Evolutionary conservation across 108 stramenopile genomes (phyloP).

Genomic region (Schizochytrium sp.): DNA sequence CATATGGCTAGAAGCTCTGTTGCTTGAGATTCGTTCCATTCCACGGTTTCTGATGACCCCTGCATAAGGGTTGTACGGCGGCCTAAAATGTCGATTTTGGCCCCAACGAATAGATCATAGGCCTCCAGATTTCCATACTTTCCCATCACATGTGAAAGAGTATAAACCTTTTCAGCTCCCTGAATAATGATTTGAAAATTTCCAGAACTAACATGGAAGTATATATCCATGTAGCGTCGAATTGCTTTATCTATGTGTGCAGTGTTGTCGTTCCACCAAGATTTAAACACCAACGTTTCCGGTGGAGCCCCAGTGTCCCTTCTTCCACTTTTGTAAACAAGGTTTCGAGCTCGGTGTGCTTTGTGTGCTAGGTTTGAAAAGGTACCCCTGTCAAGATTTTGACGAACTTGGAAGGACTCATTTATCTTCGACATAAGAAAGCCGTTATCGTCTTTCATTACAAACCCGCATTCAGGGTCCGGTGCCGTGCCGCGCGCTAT

Average conservation of each 20-base stretch:
- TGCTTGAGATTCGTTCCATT: background rate
- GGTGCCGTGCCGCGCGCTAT: background rate
- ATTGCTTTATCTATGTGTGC: background rate
- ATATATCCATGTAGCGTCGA: constrained; percentile 23
- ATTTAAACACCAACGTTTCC: background rate
- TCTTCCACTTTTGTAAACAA: background rate
- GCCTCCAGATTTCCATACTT: background rate
- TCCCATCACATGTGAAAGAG: constrained; percentile 9
- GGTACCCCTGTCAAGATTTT: constrained; percentile 13
- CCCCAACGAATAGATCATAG: constrained; percentile 50
- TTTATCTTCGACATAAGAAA: background rate
- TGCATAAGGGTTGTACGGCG: constrained; percentile 48
- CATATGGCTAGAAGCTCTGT: background rate
- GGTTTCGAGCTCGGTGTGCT: background rate
- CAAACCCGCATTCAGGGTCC: background rate
- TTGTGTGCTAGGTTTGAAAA: background rate
- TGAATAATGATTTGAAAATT: constrained; percentile 15
- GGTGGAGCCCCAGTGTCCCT: background rate
- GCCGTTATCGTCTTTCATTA: constrained; percentile 2
- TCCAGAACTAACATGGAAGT: constrained; percentile 42
- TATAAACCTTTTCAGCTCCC: constrained; percentile 35
- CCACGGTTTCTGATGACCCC: constrained; percentile 2
- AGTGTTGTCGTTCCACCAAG: constrained; percentile 56
- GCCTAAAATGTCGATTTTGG: constrained; percentile 40
- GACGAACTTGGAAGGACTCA: constrained; percentile 21